These are phyloP conservation scores for Capsicum baccatum DNA, from an alignment of 257 asterid genomes.

Conservation along the genomic window DNA sequence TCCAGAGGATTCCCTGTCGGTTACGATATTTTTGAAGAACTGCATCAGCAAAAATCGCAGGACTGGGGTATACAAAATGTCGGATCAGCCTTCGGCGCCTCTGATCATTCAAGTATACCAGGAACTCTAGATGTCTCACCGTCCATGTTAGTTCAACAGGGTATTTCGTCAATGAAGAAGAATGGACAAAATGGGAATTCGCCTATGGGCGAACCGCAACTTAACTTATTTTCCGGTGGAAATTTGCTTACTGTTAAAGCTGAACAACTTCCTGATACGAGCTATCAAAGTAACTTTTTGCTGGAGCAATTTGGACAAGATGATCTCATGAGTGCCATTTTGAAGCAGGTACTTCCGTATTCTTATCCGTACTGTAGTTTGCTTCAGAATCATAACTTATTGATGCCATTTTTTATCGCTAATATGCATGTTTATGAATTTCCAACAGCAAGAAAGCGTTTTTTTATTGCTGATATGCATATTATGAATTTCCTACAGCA, in stretches of 20 bases:
- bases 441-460: constrained; percentile 64
- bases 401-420: background rate
- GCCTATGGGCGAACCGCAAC: constrained; percentile 41
- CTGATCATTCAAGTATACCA: constrained; percentile 43
- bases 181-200: constrained; percentile 39
- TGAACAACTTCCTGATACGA: constrained; percentile 54
- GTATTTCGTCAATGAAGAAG: constrained; percentile 49
- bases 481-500: constrained; percentile 49
- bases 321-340: constrained; percentile 75
- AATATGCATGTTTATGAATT: background rate
- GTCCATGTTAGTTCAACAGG: constrained; percentile 52
- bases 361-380: background rate
- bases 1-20: constrained; percentile 51
- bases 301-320: constrained; percentile 70
- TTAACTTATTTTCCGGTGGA: constrained; percentile 40
- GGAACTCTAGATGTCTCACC: constrained; percentile 47
- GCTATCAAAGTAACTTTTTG: constrained; percentile 50
- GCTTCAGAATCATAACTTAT: background rate
- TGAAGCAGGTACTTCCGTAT: constrained; percentile 61
- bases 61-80: constrained; percentile 61
- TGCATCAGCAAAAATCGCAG: constrained; percentile 53
- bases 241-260: constrained; percentile 51
- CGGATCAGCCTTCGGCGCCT: constrained; percentile 49
- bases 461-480: background rate
- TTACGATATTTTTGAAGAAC: constrained; percentile 50